Conservation (phyloP, 176 grass and related monocot genomes). For the Carex scoparia region DNA sequence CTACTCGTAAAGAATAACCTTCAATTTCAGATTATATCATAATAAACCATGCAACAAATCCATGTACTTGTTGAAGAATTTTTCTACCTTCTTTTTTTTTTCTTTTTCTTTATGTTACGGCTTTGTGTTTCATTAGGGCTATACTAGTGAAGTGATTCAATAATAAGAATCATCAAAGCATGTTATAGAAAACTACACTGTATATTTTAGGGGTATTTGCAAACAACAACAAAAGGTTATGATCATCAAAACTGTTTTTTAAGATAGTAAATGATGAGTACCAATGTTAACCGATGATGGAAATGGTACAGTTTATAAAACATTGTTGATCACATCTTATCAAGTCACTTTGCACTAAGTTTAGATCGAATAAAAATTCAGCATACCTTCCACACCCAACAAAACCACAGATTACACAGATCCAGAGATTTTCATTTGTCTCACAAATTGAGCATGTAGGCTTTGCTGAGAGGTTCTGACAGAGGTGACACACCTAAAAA, state of each 20-base stretch:
- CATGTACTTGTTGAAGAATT: not conserved
- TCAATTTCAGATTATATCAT: not conserved
- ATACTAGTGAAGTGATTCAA: not conserved
- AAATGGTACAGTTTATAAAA: not conserved
- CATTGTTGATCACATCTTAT: not conserved
- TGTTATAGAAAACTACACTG: not conserved
- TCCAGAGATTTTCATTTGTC: constrained; percentile 88
- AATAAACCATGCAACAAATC: not conserved
- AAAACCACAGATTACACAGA: constrained; percentile 96
- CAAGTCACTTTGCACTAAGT: not conserved
- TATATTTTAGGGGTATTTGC: not conserved
- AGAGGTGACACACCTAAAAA: constrained; percentile 91
- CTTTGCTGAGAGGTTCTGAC: constrained; percentile 71
- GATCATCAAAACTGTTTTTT: not conserved
- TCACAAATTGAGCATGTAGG: constrained; percentile 89
- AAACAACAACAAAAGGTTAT: not conserved
- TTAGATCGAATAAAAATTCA: not conserved
- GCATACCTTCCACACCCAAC: constrained; percentile 95
- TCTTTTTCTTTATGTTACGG: not conserved
- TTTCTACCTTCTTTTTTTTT: not conserved
- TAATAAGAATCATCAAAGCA: not conserved
- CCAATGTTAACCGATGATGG: not conserved
- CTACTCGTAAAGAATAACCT: not conserved
- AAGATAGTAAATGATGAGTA: constrained; percentile 1
- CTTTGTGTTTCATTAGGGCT: not conserved